Percentiles rank a stretch among this genome's conserved stretches.
phyloP scores from a whole-genome alignment of 129 eudicot genomes.

The Gnaphalium uliginosum region DNA sequence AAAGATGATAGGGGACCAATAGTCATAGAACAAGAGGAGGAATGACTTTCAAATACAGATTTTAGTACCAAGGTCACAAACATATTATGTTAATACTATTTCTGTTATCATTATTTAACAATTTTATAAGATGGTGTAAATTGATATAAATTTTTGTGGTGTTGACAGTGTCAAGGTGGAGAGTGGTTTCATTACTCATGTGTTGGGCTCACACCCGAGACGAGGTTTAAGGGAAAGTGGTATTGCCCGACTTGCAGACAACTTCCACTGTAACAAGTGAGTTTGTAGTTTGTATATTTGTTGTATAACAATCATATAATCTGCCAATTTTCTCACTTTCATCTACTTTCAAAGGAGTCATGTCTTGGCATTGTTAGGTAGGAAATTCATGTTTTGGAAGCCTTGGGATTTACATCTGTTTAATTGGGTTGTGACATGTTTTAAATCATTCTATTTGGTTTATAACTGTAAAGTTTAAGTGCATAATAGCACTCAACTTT shows the following conservation, averaged over 20 bases:
- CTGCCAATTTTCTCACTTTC: slow-evolving; percentile 1
- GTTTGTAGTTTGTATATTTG: slow-evolving; percentile 4
- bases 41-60: not conserved
- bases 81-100: slow-evolving; percentile 40
- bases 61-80: not conserved
- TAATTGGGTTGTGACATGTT: not conserved
- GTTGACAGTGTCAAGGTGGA: slow-evolving; percentile 88
- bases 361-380: slow-evolving; percentile 13
- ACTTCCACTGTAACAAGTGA: slow-evolving; percentile 31
- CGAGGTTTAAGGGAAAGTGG: slow-evolving; percentile 99
- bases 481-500: not conserved
- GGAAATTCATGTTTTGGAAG: not conserved
- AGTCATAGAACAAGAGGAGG: not conserved
- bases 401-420: not conserved
- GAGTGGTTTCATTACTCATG: slow-evolving; percentile 98
- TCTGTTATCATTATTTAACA: not conserved
- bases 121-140: not conserved
- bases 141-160: not conserved
- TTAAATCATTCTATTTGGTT: not conserved
- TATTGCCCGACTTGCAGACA: slow-evolving; percentile 96
- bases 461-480: not conserved
- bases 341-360: slow-evolving; percentile 1
- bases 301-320: not conserved
- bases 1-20: not conserved
- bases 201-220: slow-evolving; percentile 97